Conservation (phyloP, 495 filamentous ascomycete species). For the Extremus antarcticus region DNA sequence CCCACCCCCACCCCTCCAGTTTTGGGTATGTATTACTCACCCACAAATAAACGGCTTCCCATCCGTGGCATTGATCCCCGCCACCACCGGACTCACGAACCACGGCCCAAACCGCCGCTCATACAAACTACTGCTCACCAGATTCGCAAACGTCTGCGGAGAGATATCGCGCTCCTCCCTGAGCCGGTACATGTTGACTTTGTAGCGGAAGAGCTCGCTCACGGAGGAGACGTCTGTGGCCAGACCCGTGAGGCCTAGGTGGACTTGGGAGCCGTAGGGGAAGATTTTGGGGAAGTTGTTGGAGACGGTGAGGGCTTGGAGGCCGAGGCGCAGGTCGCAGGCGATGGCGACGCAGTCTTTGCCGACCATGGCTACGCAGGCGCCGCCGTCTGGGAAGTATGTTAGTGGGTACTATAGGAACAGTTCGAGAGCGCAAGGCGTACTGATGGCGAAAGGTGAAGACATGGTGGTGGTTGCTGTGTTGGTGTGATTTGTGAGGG, state of each 20-base stretch:
- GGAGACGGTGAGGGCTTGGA: constrained; percentile 91
- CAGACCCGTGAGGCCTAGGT: constrained; percentile 92
- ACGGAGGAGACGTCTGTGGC: constrained; percentile 94
- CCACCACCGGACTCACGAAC: constrained; percentile 89
- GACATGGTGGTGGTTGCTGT: constrained; percentile 25
- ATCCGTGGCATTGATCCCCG: constrained; percentile 83
- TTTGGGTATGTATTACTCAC: constrained; percentile 2
- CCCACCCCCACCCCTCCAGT: background rate
- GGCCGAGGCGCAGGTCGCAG: constrained; percentile 93
- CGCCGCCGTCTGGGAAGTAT: constrained; percentile 65
- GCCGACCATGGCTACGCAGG: constrained; percentile 95
- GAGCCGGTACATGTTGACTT: constrained; percentile 99
- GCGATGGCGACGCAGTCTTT: constrained; percentile 99
- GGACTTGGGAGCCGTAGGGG: constrained; percentile 80
- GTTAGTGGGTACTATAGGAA: constrained; percentile 4
- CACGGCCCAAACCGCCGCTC: constrained; percentile 92
- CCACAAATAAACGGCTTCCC: constrained; percentile 96
- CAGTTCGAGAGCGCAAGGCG: constrained; percentile 19
- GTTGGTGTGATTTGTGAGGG: background rate
- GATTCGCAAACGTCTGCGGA: constrained; percentile 88
- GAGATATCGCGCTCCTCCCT: constrained; percentile 94
- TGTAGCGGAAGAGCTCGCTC: constrained; percentile 94
- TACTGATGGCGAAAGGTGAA: constrained; percentile 75
- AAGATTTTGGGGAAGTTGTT: constrained; percentile 99
- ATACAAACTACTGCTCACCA: constrained; percentile 82